A percentile compares a stretch with the other conserved stretches of the same genome.
These are phyloP conservation scores for Ceratocystis variospora DNA, from an alignment of 2,329 filamentous ascomycete genomes.

Conservation along the genomic window DNA sequence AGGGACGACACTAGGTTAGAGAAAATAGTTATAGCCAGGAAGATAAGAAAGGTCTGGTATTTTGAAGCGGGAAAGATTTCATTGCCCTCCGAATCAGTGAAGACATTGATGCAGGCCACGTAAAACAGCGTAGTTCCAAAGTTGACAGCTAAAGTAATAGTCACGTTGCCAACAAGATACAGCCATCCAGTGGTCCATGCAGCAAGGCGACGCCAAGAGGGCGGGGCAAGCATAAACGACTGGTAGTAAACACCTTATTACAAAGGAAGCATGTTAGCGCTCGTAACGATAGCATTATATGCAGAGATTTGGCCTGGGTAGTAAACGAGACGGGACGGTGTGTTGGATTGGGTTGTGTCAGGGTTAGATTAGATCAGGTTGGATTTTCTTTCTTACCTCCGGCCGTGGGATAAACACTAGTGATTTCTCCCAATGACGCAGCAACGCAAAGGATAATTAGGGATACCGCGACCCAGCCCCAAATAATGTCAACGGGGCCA, in stretches of 20 bases:
- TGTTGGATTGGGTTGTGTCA: too few relatives aligned
- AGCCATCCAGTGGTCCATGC: constrained; percentile 65
- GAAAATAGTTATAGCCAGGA: constrained; percentile 52
- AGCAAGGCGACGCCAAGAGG: constrained; percentile 45
- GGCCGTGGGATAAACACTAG: constrained; percentile 61
- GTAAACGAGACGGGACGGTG: constrained; percentile 3
- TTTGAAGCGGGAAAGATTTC: constrained; percentile 34
- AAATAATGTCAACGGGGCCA: constrained; percentile 55
- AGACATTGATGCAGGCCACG: constrained; percentile 43
- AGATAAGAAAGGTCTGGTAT: constrained; percentile 59
- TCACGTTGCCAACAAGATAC: constrained; percentile 67
- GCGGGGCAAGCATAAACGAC: constrained; percentile 57
- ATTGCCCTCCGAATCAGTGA: constrained; percentile 32
- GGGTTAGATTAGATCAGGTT: too few relatives aligned
- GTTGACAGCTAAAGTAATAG: constrained; percentile 70
- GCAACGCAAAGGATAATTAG: constrained; percentile 58
- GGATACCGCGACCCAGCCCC: constrained; percentile 58
- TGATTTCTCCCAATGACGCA: constrained; percentile 58
- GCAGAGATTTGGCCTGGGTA: background rate
- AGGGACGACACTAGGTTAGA: constrained; percentile 53
- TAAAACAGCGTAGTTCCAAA: constrained; percentile 60
- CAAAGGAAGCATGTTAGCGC: constrained; percentile 2
- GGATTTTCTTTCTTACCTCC: constrained; percentile 35
- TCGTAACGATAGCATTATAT: constrained; percentile 1
- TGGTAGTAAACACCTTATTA: constrained; percentile 54